Evolutionary conservation across 148 eudicot genomes (phyloP), one percentile per base, ranked within the genome.

Genomic region (Vaccinium macrocarpon): DNA sequence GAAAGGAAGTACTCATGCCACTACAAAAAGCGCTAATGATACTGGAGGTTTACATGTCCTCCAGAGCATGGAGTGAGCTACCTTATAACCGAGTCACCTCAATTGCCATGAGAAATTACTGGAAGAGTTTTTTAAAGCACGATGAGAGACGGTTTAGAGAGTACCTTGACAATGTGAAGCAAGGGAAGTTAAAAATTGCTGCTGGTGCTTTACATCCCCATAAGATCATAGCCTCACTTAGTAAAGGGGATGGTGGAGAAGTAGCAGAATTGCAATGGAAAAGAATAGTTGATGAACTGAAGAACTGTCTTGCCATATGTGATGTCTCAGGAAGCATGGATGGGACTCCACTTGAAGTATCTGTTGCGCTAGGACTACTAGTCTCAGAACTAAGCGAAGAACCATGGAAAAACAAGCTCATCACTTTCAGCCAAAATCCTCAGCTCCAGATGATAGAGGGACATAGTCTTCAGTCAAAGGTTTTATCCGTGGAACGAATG

Each of bases 361-460:
- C 59, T 21, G 46, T 81, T n/a, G 83, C 83, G 1, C 83, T 81
- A 2, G 76, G 83, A 5, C 83, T 85, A 5, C 70, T 88, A 55
- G 79, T 88, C 42, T 88, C 88, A 0, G 90, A 86, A 27, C 70
- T 88, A 53, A 86, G 87, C 29, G 87, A 88, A 68, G 87, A 81
- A 74, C 87, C 90, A 6, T 88, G 90, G 88, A 88, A 88, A 59
- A 87, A 87, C 6, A 86, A 86, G 81, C 61, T 86, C 10, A 86
- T 88, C 16, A 88, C 88, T 9, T 88, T 86, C 49, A 84, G 90
- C 80, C 3, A 0, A 0, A 1, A 15, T 21, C 87, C 86, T 29
- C 84, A 85, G 83, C 79, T 87, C 46, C 89, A 89, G 38, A 32
- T 71, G 18, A 84, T 85, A 75, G 10, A 52, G 29, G 90, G 88